Evolutionary conservation across 2,329 filamentous ascomycete species (phyloP).

Genomic region (Paecilomyces niveus): DNA sequence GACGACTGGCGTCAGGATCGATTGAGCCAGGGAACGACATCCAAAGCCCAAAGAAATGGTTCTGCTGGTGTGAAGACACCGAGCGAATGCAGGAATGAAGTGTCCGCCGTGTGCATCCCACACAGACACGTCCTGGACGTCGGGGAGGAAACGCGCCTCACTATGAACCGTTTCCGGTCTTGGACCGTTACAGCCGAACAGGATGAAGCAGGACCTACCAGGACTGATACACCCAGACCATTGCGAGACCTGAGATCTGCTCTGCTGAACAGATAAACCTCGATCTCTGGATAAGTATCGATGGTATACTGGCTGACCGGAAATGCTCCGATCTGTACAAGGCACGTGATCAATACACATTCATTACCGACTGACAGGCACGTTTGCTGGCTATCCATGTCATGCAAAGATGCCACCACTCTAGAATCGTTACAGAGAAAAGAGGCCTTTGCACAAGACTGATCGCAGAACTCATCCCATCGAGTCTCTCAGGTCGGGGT

Average conservation of each 20-base stretch:
- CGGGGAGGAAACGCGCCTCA: background rate
- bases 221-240: background rate
- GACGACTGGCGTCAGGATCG: background rate
- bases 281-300: background rate
- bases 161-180: background rate
- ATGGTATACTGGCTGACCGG: background rate
- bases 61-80: background rate
- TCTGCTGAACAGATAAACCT: background rate
- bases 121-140: background rate
- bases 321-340: background rate
- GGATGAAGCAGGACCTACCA: background rate
- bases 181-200: background rate
- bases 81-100: background rate
- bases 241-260: background rate
- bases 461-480: background rate
- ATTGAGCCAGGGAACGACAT: background rate
- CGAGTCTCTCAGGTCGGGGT: slow-evolving; percentile 53
- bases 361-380: no score
- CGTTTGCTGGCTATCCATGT: background rate
- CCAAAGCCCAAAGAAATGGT: background rate
- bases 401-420: background rate
- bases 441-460: background rate
- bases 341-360: background rate
- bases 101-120: background rate
- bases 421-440: background rate